phyloP scores from a whole-genome alignment of 768 basidiomycete species.

The Naematelia encephala region DNA sequence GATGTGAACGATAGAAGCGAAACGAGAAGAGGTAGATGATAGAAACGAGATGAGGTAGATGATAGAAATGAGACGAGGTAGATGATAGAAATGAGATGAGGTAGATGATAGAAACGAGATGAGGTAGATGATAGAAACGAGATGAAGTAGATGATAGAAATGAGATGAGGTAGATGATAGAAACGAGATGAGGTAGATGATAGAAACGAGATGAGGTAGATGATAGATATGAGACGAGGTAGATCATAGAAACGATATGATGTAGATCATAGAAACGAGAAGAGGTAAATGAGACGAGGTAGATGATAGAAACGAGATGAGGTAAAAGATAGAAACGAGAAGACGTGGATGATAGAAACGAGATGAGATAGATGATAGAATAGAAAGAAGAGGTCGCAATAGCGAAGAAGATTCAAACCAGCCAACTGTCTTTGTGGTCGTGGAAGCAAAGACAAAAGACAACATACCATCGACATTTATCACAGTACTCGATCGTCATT shows the following conservation, averaged over 20 bases:
- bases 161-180: neutral
- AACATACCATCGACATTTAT: constrained; percentile 78
- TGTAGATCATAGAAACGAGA: too few relatives aligned
- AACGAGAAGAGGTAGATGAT: neutral
- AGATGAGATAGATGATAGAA: neutral
- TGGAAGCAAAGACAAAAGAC: too few relatives aligned
- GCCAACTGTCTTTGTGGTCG: too few relatives aligned
- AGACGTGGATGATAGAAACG: neutral
- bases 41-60: neutral
- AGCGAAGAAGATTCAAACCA: neutral
- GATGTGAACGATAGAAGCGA: neutral
- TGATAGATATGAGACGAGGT: neutral
- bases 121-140: neutral
- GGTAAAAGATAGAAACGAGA: neutral
- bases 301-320: neutral
- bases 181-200: neutral
- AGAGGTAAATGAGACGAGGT: neutral
- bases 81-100: neutral
- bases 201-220: neutral
- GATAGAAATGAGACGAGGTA: neutral
- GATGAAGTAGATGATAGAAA: neutral
- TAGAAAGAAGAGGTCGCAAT: neutral
- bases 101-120: neutral
- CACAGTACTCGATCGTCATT: constrained; percentile 88
- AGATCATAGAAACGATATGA: too few relatives aligned